Base-by-base conservation (phyloP, 352 stramenopile species). In the Phytophthora sojae region DNA sequence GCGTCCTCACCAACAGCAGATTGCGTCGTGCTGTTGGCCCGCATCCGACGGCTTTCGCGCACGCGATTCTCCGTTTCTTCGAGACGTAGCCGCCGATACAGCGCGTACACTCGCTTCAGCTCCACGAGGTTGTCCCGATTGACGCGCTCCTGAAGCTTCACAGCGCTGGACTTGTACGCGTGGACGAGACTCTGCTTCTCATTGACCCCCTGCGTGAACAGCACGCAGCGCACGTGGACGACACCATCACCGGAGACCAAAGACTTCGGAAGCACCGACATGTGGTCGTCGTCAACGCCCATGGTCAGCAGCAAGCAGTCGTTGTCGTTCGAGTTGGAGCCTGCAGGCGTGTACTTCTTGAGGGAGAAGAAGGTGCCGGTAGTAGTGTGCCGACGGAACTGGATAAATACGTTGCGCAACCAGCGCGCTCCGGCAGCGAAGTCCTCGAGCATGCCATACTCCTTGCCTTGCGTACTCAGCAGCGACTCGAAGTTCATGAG, bases 361-460 rank as follows among this genome's bases (percentile, higher is more conserved):
- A 93, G 66, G 0, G 73, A 76, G 64, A 91, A 94, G 61, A 85
- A 83, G 4, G 76, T 75, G 0, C 76, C 80, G 0, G 77, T 79
- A 0, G 64, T 78, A 17, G 61, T 51, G 29, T 88, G 75, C 44
- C 84, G 79, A 47, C 86, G 84, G 52, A 94, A 94, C 72, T 92
- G 84, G 26, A 94, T 78, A 71, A 89, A 91, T 52, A 95, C 88
- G 53, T 85, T 89, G 39, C 75, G 78, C 15, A 98, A 75, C 91
- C 88, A 96, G 61, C 93, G 83, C 25, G 82, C 88, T 8, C 88
- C 90, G 9, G 86, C 91, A 8, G 85, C 87, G 70, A 97, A 92
- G 68, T 98, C 93, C 69, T 97, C 84, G 1, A 99, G 87, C 97
- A 99, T 99, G 12, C 91, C 93, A 12, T 97, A 84, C 71, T 99